phyloP scores from a whole-genome alignment of 495 filamentous ascomycete genomes.

The Margaritispora aquatica region DNA sequence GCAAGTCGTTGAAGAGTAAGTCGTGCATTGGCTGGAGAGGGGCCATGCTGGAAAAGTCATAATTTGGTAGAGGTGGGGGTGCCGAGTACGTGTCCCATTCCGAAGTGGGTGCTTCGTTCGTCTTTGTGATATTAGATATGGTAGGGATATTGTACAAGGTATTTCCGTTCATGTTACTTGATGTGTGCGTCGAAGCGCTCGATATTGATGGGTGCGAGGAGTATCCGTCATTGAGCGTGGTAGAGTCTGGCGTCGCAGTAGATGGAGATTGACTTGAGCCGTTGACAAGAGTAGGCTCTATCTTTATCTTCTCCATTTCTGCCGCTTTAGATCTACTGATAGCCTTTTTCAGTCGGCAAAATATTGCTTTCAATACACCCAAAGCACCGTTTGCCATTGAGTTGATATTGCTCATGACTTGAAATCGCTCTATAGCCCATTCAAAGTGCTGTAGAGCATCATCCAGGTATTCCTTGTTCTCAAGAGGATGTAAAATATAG shows the following conservation, averaged over 20 bases:
- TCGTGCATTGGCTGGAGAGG: constrained; percentile 50
- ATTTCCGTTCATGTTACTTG: neutral
- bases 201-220: neutral
- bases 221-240: neutral
- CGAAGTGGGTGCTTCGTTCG: constrained; percentile 8
- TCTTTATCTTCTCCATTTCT: neutral
- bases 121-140: constrained; percentile 11
- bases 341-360: constrained; percentile 37
- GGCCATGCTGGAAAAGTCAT: constrained; percentile 40
- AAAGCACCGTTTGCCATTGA: constrained; percentile 45
- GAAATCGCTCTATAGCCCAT: constrained; percentile 46
- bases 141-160: constrained; percentile 14
- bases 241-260: neutral
- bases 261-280: neutral
- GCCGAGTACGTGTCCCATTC: constrained; percentile 12
- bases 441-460: constrained; percentile 44
- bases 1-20: constrained; percentile 44
- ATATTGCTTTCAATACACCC: constrained; percentile 42
- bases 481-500: constrained; percentile 46
- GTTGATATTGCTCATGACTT: constrained; percentile 42
- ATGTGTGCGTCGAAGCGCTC: neutral
- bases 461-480: constrained; percentile 34
- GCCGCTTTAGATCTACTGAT: constrained; percentile 20
- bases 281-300: neutral
- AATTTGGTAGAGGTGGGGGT: constrained; percentile 28